A percentile compares a stretch with the other conserved stretches of the same genome.
phyloP scores from a whole-genome alignment of 2,329 filamentous ascomycete genomes.

The Ophiostoma himal-ulmi region DNA sequence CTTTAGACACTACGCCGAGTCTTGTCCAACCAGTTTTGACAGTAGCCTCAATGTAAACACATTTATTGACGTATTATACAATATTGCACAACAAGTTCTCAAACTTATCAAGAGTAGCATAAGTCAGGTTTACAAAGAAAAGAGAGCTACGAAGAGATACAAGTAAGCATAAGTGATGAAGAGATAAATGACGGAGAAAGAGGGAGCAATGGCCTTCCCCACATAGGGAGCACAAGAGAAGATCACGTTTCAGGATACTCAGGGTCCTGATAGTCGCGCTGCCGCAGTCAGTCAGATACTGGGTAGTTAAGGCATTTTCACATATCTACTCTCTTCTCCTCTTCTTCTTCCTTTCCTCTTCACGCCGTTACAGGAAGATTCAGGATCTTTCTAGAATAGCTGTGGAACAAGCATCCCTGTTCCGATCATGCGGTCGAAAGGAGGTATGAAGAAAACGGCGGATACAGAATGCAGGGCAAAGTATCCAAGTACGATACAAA shows the following conservation, averaged over 20 bases:
- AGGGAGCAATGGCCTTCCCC: background rate
- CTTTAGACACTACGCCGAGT: too few species aligned
- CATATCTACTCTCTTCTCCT: background rate
- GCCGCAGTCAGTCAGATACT: background rate
- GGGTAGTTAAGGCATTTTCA: background rate
- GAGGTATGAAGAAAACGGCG: background rate
- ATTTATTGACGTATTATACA: background rate
- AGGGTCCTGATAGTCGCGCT: background rate
- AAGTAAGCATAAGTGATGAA: background rate
- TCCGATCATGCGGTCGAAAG: conserved; percentile 18
- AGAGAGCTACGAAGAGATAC: background rate
- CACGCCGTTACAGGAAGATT: conserved; percentile 6
- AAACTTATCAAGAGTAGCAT: background rate
- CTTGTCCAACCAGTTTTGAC: background rate
- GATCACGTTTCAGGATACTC: conserved; percentile 18
- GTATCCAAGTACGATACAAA: background rate
- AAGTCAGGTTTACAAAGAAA: background rate
- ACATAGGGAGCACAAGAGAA: background rate
- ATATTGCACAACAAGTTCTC: background rate
- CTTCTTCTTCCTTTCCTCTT: background rate
- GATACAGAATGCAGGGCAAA: background rate
- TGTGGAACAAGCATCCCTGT: conserved; percentile 19
- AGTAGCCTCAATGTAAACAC: background rate
- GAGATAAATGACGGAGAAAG: background rate
- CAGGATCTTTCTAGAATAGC: conserved; percentile 21